phyloP scores from a whole-genome alignment of 495 filamentous ascomycete genomes.

The Aspergillus nidulans region DNA sequence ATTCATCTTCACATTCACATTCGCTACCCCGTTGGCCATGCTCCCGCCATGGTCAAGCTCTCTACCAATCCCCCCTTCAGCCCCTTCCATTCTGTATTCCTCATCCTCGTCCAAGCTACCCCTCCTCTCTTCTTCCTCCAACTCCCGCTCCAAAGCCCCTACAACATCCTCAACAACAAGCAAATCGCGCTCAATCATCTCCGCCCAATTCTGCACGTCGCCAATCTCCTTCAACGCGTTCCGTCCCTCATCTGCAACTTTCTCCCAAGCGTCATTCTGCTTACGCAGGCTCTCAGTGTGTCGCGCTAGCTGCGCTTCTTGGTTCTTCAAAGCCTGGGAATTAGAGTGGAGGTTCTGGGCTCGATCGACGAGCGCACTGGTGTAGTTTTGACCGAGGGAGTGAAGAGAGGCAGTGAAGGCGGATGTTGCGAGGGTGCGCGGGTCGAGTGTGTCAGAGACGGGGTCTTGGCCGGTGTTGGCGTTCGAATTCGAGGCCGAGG shows the following conservation, averaged over 20 bases:
- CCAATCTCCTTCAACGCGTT: conserved; percentile 85
- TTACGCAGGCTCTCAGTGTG: conserved; percentile 61
- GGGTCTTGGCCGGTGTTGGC: too few species aligned
- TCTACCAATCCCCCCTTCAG: conserved; percentile 75
- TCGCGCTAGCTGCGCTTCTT: conserved; percentile 64
- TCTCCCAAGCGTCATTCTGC: conserved; percentile 67
- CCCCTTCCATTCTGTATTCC: conserved; percentile 64
- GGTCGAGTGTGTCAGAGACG: conserved; percentile 12
- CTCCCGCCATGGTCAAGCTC: conserved; percentile 14
- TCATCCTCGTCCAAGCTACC: conserved; percentile 3
- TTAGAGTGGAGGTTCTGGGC: conserved; percentile 74
- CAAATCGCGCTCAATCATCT: conserved; percentile 90
- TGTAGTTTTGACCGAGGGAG: conserved; percentile 64
- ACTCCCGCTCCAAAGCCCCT: background rate
- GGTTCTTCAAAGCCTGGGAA: conserved; percentile 59
- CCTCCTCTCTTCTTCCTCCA: background rate
- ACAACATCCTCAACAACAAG: conserved; percentile 76
- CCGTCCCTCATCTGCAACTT: conserved; percentile 62
- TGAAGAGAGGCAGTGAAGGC: conserved; percentile 75
- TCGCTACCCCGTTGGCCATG: background rate
- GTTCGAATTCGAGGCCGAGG: background rate
- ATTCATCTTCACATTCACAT: background rate
- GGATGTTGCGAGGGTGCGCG: conserved; percentile 55
- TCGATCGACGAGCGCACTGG: conserved; percentile 66
- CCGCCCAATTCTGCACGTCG: conserved; percentile 97